phyloP scores from a whole-genome alignment of 2,329 filamentous ascomycete species.

The Penicillium brevicompactum region DNA sequence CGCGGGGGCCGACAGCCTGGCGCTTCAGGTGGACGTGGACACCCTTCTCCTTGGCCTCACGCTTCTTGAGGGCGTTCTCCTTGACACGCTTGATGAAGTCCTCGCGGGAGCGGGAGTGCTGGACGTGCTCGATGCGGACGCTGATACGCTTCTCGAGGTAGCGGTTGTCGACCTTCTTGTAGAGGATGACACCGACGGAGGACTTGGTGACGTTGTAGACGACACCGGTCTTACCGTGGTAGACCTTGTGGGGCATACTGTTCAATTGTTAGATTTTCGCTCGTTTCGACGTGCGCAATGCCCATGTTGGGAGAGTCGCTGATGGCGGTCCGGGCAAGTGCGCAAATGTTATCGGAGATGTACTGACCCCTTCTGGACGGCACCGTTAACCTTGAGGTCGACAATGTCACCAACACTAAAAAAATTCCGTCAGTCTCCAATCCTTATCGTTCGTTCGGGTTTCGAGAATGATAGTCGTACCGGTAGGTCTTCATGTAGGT shows the following conservation, averaged over 20 bases:
- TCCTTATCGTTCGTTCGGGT: slow-evolving; percentile 27
- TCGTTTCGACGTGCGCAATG: neutral
- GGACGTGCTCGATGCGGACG: slow-evolving; percentile 97
- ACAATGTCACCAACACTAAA: slow-evolving; percentile 93
- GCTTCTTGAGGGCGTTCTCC: slow-evolving; percentile 90
- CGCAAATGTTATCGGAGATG: slow-evolving; percentile 21
- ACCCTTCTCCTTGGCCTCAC: slow-evolving; percentile 88
- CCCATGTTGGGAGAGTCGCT: slow-evolving; percentile 6
- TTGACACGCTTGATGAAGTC: slow-evolving; percentile 97
- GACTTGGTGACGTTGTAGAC: slow-evolving; percentile 99
- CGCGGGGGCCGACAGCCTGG: slow-evolving; percentile 76
- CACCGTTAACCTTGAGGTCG: slow-evolving; percentile 98
- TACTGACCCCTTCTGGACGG: slow-evolving; percentile 93
- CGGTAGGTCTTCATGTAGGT: slow-evolving; percentile 96
- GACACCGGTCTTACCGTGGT: slow-evolving; percentile 98
- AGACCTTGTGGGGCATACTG: slow-evolving; percentile 98
- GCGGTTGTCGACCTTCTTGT: slow-evolving; percentile 99
- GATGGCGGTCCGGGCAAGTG: neutral
- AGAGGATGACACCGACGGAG: slow-evolving; percentile 97
- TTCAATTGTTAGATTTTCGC: slow-evolving; percentile 33
- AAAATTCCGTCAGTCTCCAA: slow-evolving; percentile 47
- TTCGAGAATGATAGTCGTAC: slow-evolving; percentile 51
- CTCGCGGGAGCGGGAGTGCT: slow-evolving; percentile 90
- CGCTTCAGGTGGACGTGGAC: slow-evolving; percentile 91
- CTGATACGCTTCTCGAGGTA: slow-evolving; percentile 99